Conservation (phyloP, 1,284 basidiomycete genomes). For the Taiwanofungus camphoratus region DNA sequence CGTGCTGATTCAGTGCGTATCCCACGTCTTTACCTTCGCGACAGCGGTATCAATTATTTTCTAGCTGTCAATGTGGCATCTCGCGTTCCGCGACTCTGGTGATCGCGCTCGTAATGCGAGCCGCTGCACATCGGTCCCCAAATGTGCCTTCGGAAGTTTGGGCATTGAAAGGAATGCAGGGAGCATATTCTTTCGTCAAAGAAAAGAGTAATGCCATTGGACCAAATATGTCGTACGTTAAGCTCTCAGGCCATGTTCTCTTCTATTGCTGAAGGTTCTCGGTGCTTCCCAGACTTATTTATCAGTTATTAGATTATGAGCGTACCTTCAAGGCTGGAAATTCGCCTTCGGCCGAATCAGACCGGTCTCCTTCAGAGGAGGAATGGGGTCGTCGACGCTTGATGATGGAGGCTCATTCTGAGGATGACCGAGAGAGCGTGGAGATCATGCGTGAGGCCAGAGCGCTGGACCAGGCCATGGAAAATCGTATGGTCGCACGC, state of each 20-base stretch:
- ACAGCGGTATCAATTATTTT: slow-evolving; percentile 9
- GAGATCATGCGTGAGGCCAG: slow-evolving; percentile 67
- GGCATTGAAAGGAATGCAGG: slow-evolving; percentile 87
- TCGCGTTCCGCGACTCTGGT: slow-evolving; percentile 90
- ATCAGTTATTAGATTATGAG: slow-evolving; percentile 93
- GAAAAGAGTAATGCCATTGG: slow-evolving; percentile 84
- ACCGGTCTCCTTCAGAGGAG: slow-evolving; percentile 60
- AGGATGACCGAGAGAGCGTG: slow-evolving; percentile 48
- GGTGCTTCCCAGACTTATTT: slow-evolving; percentile 70
- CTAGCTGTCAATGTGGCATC: slow-evolving; percentile 93
- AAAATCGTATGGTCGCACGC: slow-evolving; percentile 68
- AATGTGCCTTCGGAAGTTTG: slow-evolving; percentile 69
- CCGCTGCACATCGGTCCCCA: slow-evolving; percentile 69
- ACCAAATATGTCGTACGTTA: slow-evolving; percentile 91
- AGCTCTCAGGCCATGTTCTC: slow-evolving; percentile 12
- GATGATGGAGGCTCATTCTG: slow-evolving; percentile 53
- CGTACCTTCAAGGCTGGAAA: slow-evolving; percentile 59
- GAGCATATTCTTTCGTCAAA: slow-evolving; percentile 89
- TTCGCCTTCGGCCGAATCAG: slow-evolving; percentile 45
- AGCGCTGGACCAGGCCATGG: slow-evolving; percentile 78
- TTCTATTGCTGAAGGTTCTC: slow-evolving; percentile 9
- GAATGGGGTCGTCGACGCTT: slow-evolving; percentile 77
- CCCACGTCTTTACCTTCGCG: slow-evolving; percentile 6
- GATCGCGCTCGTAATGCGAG: slow-evolving; percentile 94
- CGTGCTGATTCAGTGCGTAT: slow-evolving; percentile 81